Percentiles rank a stretch among this genome's conserved stretches.
Evolutionary conservation across 495 filamentous ascomycete genomes (phyloP).

Genomic region (Hypoxylon lenormandii): DNA sequence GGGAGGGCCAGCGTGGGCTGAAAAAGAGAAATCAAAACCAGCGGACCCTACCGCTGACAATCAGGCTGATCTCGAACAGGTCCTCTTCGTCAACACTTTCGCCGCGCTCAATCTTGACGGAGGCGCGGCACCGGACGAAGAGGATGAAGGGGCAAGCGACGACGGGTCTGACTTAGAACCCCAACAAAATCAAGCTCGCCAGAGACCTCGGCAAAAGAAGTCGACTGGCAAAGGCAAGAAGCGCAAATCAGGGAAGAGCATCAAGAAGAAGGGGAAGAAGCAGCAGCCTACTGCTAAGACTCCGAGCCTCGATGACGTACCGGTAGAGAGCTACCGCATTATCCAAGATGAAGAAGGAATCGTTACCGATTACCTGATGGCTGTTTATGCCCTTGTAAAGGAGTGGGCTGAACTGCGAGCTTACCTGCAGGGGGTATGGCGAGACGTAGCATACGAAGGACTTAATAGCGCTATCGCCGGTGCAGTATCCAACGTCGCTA

Average conservation of each 20-base stretch:
- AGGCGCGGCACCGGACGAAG: conserved; percentile 17
- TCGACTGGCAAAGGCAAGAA: conserved; percentile 57
- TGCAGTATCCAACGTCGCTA: conserved; percentile 56
- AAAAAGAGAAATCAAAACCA: conserved; percentile 19
- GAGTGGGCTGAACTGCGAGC: no score
- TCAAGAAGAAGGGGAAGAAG: conserved; percentile 38
- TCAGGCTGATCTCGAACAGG: conserved; percentile 46
- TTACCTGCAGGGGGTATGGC: conserved; percentile 57
- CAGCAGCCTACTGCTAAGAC: conserved; percentile 5
- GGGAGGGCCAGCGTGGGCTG: conserved; percentile 47
- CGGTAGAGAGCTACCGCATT: no score
- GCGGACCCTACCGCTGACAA: conserved; percentile 13
- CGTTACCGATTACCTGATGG: no score
- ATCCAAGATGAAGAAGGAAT: no score
- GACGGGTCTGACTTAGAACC: conserved; percentile 19
- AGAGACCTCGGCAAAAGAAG: conserved; percentile 43
- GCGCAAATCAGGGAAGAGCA: conserved; percentile 50
- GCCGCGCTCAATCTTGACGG: conserved; percentile 44
- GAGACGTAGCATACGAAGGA: conserved; percentile 58
- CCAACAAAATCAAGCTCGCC: conserved; percentile 9
- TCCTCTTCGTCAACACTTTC: conserved; percentile 53
- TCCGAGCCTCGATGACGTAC: neutral
- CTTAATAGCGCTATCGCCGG: conserved; percentile 63
- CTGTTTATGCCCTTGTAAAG: no score
- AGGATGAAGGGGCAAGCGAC: conserved; percentile 32